Conservation (phyloP, 108 stramenopile genomes). For the Nannochloropsis salina region DNA sequence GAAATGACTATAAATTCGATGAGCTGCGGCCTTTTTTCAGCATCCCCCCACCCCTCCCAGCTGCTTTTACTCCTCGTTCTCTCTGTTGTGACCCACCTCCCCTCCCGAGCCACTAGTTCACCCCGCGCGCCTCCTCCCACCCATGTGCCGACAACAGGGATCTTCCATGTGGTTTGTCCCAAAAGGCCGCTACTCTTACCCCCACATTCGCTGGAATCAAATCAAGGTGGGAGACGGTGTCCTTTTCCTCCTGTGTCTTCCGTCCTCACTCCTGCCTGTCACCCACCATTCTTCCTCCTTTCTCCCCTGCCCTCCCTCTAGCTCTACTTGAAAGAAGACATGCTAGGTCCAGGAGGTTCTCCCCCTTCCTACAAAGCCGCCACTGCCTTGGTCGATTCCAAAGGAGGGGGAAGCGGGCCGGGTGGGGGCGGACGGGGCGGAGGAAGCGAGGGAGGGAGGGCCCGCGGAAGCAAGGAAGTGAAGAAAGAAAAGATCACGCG, state of each 20-base stretch:
- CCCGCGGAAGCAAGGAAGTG: neutral
- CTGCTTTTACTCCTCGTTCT: neutral
- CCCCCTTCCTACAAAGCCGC: neutral
- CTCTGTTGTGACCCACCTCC: neutral
- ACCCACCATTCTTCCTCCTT: neutral
- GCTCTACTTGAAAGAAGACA: slow-evolving; percentile 4
- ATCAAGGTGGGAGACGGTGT: neutral
- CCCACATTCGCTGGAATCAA: neutral
- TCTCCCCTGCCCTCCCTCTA: neutral
- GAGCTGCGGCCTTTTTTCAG: no score
- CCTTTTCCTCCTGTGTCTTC: neutral
- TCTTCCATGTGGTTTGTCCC: neutral
- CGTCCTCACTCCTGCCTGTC: neutral
- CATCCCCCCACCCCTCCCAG: neutral
- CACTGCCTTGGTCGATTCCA: neutral
- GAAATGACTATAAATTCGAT: neutral
- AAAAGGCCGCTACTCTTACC: neutral
- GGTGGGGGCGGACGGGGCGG: neutral
- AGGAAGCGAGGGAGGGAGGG: neutral
- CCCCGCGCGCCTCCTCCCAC: no score
- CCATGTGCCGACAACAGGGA: neutral
- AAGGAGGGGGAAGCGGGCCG: neutral
- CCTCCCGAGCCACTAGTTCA: no score
- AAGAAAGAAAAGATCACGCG: neutral
- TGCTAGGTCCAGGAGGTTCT: neutral